Base-by-base conservation (phyloP, 140 eudicot genomes). In the Oenanthe javanica region DNA sequence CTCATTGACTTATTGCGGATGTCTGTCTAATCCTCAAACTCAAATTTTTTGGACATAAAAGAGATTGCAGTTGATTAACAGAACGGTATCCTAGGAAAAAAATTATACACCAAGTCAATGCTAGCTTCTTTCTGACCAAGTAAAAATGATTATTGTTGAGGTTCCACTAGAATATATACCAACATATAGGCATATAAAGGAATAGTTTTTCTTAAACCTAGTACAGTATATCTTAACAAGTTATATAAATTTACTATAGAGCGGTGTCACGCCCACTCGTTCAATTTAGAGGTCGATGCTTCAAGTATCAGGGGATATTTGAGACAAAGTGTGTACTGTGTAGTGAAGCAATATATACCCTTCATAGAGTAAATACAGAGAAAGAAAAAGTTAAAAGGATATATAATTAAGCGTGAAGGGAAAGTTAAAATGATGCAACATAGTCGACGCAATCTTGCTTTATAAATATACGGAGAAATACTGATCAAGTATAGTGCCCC, bases 391-490 rank as follows among this genome's bases (percentile, higher is more conserved):
- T 25, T 11, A 36, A 69, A 14, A 36, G n/a, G n/a, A n/a, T n/a
- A 40, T 40, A 4, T 42, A 69, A 31, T 69, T 69, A 69, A 31
- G 46, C 86, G 83, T 84, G 75, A 75, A 67, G 66, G 54, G 79
- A 69, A 87, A 79, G 86, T 82, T 76, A 72, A 61, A 84, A 87
- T 87, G 86, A 87, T 87, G 74, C 72, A 72, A 1, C 50, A 18
- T 18, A 40, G 76, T 72, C 45, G n/a, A 27, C 36, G 21, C 1
- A 25, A 14, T 69, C 75, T 31, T 40, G 49, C 23, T 5, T 4
- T 5, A 4, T n/a, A 18, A 7, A 10, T 43, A 45, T 12, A 72
- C 23, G 77, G 11, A 50, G 15, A 1, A 2, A 9, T 43, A 0
- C 54, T 72, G 45, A 54, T 72, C 3, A 71, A 72, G 52, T 72